These are phyloP conservation scores for Cystofilobasidium capitatum DNA, from an alignment of 768 basidiomycete species.

Conservation along the genomic window DNA sequence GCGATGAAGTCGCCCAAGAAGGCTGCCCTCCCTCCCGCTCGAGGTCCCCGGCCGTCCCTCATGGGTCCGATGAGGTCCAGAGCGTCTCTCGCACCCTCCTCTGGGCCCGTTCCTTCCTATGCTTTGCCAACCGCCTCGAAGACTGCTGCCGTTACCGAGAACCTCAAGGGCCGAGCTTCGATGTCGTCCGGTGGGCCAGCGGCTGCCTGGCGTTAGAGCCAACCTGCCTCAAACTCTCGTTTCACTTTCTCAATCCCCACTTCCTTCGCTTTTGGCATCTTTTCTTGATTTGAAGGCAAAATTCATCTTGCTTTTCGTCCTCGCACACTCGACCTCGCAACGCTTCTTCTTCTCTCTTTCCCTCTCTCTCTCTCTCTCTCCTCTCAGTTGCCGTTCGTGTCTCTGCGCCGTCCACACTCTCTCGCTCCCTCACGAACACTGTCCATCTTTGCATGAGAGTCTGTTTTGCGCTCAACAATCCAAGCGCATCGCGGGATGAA, in stretches of 20 bases:
- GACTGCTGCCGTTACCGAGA: slow-evolving; percentile 9
- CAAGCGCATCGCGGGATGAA: too few relatives aligned
- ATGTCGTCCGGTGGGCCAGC: background rate
- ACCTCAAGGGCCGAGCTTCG: background rate
- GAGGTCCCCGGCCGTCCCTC: background rate
- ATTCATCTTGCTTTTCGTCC: background rate
- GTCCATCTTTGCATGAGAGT: background rate
- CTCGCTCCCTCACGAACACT: background rate
- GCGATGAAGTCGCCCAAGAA: slow-evolving; percentile 5
- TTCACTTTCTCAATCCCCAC: background rate
- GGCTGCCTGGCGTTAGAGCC: background rate
- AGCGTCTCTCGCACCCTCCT: background rate
- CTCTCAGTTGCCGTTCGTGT: background rate
- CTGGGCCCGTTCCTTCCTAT: slow-evolving; percentile 1
- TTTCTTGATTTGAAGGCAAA: background rate
- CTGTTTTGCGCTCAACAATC: background rate
- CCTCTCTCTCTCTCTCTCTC: background rate
- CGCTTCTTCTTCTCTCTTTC: background rate
- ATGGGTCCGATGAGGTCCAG: slow-evolving; percentile 1
- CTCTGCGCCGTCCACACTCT: background rate
- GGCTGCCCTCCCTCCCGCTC: background rate
- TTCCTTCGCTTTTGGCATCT: background rate
- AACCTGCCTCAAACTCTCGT: background rate
- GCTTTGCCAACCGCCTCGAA: slow-evolving; percentile 9
- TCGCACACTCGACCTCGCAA: background rate